Evolutionary conservation across 2,329 filamentous ascomycete genomes (phyloP).

Genomic region (Colletotrichum euphorbiae): DNA sequence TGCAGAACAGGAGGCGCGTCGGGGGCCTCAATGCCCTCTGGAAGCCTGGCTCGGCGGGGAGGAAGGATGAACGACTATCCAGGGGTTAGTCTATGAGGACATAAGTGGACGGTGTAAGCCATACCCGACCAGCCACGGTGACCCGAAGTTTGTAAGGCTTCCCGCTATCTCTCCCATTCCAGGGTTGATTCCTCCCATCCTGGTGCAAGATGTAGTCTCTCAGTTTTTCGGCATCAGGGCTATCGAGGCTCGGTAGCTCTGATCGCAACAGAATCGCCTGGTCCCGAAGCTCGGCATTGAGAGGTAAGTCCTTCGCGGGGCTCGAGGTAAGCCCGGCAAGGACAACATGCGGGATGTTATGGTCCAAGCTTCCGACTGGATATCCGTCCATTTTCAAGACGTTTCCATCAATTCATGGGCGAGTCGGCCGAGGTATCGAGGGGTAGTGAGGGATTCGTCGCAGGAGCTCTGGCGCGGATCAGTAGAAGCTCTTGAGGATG

Average conservation of each 20-base stretch:
- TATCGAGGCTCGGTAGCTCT: slow-evolving; percentile 75
- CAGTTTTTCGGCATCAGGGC: slow-evolving; percentile 73
- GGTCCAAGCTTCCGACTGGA: slow-evolving; percentile 81
- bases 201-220: slow-evolving; percentile 73
- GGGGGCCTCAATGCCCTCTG: slow-evolving; percentile 61
- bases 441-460: slow-evolving; percentile 23
- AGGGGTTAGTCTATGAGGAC: slow-evolving; percentile 45
- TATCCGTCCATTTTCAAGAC: slow-evolving; percentile 77
- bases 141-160: slow-evolving; percentile 74
- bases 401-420: slow-evolving; percentile 45
- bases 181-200: slow-evolving; percentile 74
- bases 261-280: slow-evolving; percentile 74
- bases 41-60: slow-evolving; percentile 66
- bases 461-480: slow-evolving; percentile 20
- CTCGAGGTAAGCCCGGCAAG: slow-evolving; percentile 76
- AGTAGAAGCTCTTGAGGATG: not conserved
- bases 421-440: slow-evolving; percentile 7
- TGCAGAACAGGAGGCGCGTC: slow-evolving; percentile 73
- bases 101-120: slow-evolving; percentile 47
- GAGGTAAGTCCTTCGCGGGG: slow-evolving; percentile 54
- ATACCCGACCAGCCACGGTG: slow-evolving; percentile 83
- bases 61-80: slow-evolving; percentile 67
- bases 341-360: slow-evolving; percentile 87
- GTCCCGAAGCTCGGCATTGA: slow-evolving; percentile 66
- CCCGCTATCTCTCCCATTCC: slow-evolving; percentile 69